Percentiles rank a stretch among this genome's conserved stretches.
These are phyloP conservation scores for Physcomitrium patens DNA, from an alignment of 225 moss, liverwort and hornwort genomes.

Conservation along the genomic window DNA sequence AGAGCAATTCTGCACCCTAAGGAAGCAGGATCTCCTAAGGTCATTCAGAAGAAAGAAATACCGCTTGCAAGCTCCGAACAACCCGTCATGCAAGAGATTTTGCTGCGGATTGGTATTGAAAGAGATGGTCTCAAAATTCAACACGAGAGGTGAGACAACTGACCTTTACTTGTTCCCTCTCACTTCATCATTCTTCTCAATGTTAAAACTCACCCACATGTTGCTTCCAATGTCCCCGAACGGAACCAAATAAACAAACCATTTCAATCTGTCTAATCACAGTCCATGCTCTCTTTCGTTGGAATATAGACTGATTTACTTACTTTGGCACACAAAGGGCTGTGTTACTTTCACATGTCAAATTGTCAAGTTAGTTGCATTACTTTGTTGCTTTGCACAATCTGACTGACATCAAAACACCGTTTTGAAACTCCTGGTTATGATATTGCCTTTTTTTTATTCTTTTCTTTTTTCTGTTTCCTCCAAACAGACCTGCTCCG, in stretches of 20 bases:
- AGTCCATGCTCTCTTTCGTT: no score
- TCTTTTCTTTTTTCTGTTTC: no score
- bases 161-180: neutral
- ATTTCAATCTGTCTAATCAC: no score
- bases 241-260: no score
- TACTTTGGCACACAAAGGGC: no score
- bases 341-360: no score
- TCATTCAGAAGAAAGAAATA: neutral
- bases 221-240: neutral
- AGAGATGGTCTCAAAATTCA: conserved; percentile 44
- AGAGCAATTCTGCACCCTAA: conserved; percentile 21
- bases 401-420: neutral
- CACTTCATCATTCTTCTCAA: accelerated
- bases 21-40: conserved; percentile 7
- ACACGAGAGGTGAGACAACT: conserved; percentile 34
- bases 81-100: conserved; percentile 36
- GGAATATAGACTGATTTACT: no score
- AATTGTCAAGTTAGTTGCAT: no score
- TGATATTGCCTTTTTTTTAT: neutral
- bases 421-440: neutral
- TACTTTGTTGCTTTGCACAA: neutral
- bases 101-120: conserved; percentile 48
- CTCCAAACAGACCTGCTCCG: neutral
- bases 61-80: neutral
- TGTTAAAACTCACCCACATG: neutral